Percentiles rank a stretch among this genome's conserved stretches.
phyloP scores from a whole-genome alignment of 306 rosid species.

The Purshia tridentata region DNA sequence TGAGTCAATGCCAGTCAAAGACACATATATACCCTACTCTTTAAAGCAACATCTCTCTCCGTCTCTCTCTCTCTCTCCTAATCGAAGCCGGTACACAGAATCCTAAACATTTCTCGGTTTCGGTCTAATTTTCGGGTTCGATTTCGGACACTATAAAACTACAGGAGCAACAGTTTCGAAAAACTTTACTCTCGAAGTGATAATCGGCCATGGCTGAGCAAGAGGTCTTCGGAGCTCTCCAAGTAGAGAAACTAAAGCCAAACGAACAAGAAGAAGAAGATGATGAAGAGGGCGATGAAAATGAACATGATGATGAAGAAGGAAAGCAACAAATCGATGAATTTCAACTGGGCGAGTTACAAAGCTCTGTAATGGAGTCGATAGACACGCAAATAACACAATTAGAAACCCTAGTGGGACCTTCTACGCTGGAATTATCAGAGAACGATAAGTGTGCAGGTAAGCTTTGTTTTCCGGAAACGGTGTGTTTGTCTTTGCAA shows the following conservation, averaged over 20 bases:
- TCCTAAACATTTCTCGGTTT: slow-evolving; percentile 27
- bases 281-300: slow-evolving; percentile 28
- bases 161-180: slow-evolving; percentile 22
- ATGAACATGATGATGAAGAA: slow-evolving; percentile 21
- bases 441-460: slow-evolving; percentile 43
- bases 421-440: slow-evolving; percentile 29
- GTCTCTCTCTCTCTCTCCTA: slow-evolving; percentile 23
- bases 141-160: slow-evolving; percentile 31
- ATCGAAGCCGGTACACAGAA: slow-evolving; percentile 36
- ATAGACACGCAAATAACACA: slow-evolving; percentile 21
- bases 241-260: slow-evolving; percentile 23
- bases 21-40: slow-evolving; percentile 36
- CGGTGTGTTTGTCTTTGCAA: background rate
- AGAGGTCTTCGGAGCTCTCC: slow-evolving; percentile 35
- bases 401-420: slow-evolving; percentile 63
- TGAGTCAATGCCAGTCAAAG: slow-evolving; percentile 79
- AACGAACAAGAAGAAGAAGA: slow-evolving; percentile 13
- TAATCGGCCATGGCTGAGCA: slow-evolving; percentile 60
- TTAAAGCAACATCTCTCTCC: slow-evolving; percentile 27
- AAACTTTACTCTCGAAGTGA: slow-evolving; percentile 36
- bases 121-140: slow-evolving; percentile 23
- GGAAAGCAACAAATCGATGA: slow-evolving; percentile 18
- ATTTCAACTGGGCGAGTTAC: slow-evolving; percentile 28
- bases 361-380: slow-evolving; percentile 13
- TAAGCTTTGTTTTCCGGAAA: slow-evolving; percentile 22